Conservation (phyloP, 78 protist genomes). For the Dictyostelium citrinum region DNA sequence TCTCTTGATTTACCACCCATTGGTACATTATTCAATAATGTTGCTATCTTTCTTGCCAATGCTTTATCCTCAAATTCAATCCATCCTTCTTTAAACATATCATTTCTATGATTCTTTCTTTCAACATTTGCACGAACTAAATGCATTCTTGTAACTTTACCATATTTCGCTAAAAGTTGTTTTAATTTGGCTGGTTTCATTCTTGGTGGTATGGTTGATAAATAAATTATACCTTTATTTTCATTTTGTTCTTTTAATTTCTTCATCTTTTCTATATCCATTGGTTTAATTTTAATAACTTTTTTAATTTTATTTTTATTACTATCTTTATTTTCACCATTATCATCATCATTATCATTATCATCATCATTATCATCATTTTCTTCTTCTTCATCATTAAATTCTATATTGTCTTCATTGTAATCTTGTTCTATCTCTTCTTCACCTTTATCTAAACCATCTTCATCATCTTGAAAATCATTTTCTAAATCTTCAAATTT, state of each 20-base stretch:
- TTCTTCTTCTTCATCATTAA: not conserved
- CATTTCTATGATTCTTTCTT: conserved; percentile 34
- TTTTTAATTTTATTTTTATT: conserved; percentile 23
- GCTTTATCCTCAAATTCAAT: conserved; percentile 62
- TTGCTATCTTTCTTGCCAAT: conserved; percentile 27
- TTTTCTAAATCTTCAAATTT: not conserved
- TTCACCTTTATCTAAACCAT: not conserved
- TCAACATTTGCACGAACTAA: conserved; percentile 59
- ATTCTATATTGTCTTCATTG: not conserved
- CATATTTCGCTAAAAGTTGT: conserved; percentile 26
- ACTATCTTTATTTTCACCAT: not conserved
- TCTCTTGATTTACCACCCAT: conserved; percentile 75
- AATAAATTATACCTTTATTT: conserved; percentile 52
- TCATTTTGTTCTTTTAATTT: conserved; percentile 43
- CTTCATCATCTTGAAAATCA: not conserved
- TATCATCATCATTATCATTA: not conserved
- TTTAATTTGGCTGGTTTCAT: conserved; percentile 61
- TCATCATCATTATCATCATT: not conserved
- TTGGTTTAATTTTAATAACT: conserved; percentile 27
- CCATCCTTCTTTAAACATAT: conserved; percentile 81
- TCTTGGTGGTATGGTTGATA: conserved; percentile 55
- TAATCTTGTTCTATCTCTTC: conserved; percentile 35
- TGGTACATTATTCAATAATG: not conserved
- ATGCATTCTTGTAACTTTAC: conserved; percentile 66
- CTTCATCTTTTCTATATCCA: conserved; percentile 25